These are phyloP conservation scores for Fusarium udum DNA, from an alignment of 2,329 filamentous ascomycete genomes.

Conservation along the genomic window DNA sequence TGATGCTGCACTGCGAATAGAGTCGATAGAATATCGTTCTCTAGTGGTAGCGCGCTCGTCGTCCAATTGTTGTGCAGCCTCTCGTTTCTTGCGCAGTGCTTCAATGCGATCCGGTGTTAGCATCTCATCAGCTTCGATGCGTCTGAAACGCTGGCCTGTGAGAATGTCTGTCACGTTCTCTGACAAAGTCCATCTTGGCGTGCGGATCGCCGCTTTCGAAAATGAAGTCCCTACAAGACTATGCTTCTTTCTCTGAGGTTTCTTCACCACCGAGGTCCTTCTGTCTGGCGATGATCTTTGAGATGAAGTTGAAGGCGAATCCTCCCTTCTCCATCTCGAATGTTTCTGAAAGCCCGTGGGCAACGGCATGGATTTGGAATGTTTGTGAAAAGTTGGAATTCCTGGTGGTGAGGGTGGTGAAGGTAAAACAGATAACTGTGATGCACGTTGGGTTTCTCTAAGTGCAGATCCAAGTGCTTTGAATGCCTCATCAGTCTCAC, in stretches of 20 bases:
- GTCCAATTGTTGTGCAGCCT: slow-evolving; percentile 40
- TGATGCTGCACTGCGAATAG: slow-evolving; percentile 33
- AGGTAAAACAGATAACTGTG: slow-evolving; percentile 25
- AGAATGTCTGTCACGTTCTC: slow-evolving; percentile 68
- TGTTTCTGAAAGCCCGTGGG: slow-evolving; percentile 30
- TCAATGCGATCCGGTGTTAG: slow-evolving; percentile 63
- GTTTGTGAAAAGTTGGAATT: slow-evolving; percentile 22
- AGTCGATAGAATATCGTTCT: slow-evolving; percentile 39
- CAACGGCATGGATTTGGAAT: slow-evolving; percentile 40
- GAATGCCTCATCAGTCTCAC: slow-evolving; percentile 62
- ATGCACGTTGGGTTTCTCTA: slow-evolving; percentile 45
- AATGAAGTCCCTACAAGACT: slow-evolving; percentile 13
- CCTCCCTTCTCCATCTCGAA: slow-evolving; percentile 21
- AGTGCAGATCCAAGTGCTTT: slow-evolving; percentile 55
- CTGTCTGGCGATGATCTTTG: slow-evolving; percentile 35
- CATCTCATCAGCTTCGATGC: slow-evolving; percentile 68
- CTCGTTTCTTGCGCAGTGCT: slow-evolving; percentile 52
- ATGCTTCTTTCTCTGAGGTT: slow-evolving; percentile 54
- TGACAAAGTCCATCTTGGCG: slow-evolving; percentile 61
- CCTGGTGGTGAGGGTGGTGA: slow-evolving; percentile 30
- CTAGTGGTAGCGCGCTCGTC: slow-evolving; percentile 13
- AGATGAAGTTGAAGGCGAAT: slow-evolving; percentile 14
- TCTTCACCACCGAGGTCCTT: slow-evolving; percentile 52
- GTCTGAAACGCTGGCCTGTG: slow-evolving; percentile 62
- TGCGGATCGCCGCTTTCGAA: slow-evolving; percentile 30